Base-by-base conservation (phyloP, 768 basidiomycete genomes). In the Suillus luteus region DNA sequence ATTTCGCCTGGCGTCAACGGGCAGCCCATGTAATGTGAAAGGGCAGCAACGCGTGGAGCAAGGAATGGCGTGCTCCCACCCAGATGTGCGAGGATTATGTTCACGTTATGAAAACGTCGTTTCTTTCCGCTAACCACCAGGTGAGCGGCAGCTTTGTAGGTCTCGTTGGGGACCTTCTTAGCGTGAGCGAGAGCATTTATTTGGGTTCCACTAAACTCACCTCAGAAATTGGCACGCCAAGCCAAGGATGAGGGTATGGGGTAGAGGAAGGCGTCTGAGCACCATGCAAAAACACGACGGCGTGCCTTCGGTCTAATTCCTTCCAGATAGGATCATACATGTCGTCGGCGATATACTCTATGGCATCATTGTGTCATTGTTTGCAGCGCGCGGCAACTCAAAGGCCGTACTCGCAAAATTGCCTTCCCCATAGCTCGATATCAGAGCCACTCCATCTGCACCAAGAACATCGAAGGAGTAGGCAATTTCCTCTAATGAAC, bases 101-200 rank as follows among this genome's bases (percentile, higher is more conserved):
- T 86, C 66, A 85, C 78, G 61, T 84, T 75, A 24, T 81, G 73
- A 68, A 84, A 90, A 64, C 80, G 83, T 49, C 89, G 86, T 72
- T 88, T 90, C 69, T 80, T 83, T 54, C 89, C 88, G 0, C 88
- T 83, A 27, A 92, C 86, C 54, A 92, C 89, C 55, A 93, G 82
- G 70, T 91, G 88, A 3, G 90, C 86, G 40, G 90, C 90, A 1
- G 89, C 91, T 76, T 91, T 92, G 80, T 86, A 91, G 0, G 91
- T 93, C 74, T 92, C 91, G 71, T 91, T 88, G 8, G 90, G 91
- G 0, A 90, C 89, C 90, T 92, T 62, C 62, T 46, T 44, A 49
- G 44, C 59, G 63, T 63, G 5, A 17, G 33, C 44, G 14, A 41
- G 27, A 61, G 52, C 57, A 31, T n/a, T 38, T 64, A 51, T 59